These are phyloP conservation scores for Fusarium equiseti DNA, from an alignment of 2,329 filamentous ascomycete genomes.

Conservation along the genomic window DNA sequence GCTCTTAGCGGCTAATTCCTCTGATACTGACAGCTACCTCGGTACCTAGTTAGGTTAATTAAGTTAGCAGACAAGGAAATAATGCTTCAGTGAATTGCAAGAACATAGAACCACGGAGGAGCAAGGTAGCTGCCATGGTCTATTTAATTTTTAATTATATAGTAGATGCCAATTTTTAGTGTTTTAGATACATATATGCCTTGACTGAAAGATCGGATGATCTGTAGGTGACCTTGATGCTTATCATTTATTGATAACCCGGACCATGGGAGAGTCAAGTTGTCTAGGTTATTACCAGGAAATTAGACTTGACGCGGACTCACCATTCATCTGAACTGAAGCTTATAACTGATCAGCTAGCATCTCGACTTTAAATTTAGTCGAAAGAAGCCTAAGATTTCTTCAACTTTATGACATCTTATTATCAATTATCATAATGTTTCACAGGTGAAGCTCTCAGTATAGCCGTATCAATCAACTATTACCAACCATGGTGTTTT, in stretches of 20 bases:
- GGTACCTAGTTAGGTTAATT: background rate
- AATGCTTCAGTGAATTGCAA: background rate
- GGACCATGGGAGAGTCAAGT: background rate
- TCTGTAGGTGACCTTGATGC: background rate
- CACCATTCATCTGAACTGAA: background rate
- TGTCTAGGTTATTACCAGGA: background rate
- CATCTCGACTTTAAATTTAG: background rate
- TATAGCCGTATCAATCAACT: background rate
- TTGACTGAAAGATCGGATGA: background rate
- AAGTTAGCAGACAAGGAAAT: background rate
- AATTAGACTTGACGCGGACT: background rate
- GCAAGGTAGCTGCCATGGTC: slow-evolving; percentile 1
- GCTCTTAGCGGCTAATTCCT: too few relatives aligned
- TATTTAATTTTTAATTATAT: background rate
- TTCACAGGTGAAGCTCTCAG: background rate
- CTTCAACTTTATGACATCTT: background rate
- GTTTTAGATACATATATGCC: background rate
- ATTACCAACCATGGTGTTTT: background rate
- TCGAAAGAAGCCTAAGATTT: background rate
- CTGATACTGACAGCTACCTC: too few relatives aligned
- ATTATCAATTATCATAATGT: background rate
- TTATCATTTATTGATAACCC: background rate
- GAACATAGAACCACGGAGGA: background rate
- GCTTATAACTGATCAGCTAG: background rate
- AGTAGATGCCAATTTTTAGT: too few relatives aligned